Evolutionary conservation across 73 alveolate genomes (phyloP).

Genomic region (Tetrahymena malaccensis): DNA sequence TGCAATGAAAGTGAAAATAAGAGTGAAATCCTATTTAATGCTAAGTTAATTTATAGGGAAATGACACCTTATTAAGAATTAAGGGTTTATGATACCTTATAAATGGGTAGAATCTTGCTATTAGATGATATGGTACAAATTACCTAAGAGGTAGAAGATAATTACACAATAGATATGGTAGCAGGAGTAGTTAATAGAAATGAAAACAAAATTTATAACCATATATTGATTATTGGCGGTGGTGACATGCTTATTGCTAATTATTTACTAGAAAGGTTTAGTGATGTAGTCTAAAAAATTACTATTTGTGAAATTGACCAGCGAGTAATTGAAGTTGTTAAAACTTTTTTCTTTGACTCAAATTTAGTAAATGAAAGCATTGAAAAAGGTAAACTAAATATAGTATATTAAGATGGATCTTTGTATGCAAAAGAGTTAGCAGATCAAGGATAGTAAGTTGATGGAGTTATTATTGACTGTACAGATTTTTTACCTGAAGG

Average conservation of each 20-base stretch:
- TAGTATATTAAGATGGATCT: background rate
- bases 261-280: background rate
- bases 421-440: background rate
- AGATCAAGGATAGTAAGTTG: background rate
- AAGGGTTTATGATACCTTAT: background rate
- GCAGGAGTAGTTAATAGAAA: background rate
- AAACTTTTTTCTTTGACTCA: conserved; percentile 3
- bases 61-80: background rate
- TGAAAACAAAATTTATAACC: background rate
- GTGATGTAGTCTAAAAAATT: background rate
- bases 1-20: background rate
- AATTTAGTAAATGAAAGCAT: background rate
- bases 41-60: background rate
- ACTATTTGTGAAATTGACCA: background rate
- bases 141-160: background rate
- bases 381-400: background rate
- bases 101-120: background rate
- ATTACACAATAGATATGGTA: conserved; percentile 1
- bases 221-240: conserved; percentile 7
- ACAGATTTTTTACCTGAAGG: background rate
- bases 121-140: background rate
- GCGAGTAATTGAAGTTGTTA: conserved; percentile 1
- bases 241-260: conserved; percentile 11
- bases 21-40: background rate
- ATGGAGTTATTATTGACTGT: conserved; percentile 6